Evolutionary conservation across 2,329 filamentous ascomycete species (phyloP).

Genomic region (Penicillium sp.): DNA sequence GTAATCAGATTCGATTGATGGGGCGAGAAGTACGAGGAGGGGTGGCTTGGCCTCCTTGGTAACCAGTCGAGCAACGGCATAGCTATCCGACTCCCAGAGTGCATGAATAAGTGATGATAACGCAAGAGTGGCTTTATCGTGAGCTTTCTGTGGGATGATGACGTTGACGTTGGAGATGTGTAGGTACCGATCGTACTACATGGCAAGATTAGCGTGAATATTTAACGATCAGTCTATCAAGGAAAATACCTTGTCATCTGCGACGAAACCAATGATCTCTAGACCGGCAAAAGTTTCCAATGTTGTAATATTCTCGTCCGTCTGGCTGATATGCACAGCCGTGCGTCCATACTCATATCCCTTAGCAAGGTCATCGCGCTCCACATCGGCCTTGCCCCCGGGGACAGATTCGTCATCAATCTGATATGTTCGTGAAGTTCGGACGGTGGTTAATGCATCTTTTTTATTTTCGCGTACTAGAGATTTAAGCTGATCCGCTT

Average conservation of each 20-base stretch:
- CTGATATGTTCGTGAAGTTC: constrained; percentile 75
- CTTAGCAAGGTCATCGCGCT: constrained; percentile 81
- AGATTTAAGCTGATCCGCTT: constrained; percentile 14
- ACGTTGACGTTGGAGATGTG: constrained; percentile 79
- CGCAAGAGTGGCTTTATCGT: constrained; percentile 79
- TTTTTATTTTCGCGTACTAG: constrained; percentile 16
- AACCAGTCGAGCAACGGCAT: constrained; percentile 83
- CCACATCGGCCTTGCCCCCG: constrained; percentile 78
- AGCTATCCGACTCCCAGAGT: constrained; percentile 79
- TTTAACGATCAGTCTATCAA: background rate
- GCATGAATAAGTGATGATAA: constrained; percentile 89
- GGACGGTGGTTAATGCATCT: constrained; percentile 66
- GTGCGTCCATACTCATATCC: constrained; percentile 93
- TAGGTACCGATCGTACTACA: constrained; percentile 77
- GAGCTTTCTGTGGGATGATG: constrained; percentile 73
- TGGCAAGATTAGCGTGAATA: background rate
- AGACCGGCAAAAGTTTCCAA: constrained; percentile 74
- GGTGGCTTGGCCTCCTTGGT: constrained; percentile 80
- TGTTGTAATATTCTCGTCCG: constrained; percentile 85
- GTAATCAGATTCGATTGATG: constrained; percentile 73
- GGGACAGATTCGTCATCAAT: constrained; percentile 72
- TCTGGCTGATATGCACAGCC: constrained; percentile 82
- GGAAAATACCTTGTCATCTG: constrained; percentile 61
- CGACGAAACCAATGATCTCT: constrained; percentile 84
- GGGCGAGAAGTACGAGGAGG: constrained; percentile 73